Evolutionary conservation across 768 basidiomycete species (phyloP).

Genomic region (Phanerochaete sordida): DNA sequence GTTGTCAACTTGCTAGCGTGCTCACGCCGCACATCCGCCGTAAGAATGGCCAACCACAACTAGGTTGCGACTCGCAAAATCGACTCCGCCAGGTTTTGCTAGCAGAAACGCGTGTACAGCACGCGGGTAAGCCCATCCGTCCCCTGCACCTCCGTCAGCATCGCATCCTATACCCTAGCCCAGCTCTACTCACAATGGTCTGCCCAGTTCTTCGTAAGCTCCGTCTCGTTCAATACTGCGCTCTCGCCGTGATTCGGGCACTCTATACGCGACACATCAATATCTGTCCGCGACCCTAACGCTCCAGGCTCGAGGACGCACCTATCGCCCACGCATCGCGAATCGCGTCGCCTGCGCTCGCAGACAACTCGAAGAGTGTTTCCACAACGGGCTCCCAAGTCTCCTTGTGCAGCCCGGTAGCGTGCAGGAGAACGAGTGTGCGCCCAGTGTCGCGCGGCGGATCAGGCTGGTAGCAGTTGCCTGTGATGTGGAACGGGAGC

Average conservation of each 20-base stretch:
- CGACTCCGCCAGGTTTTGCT: constrained; percentile 45
- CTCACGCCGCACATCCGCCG: constrained; percentile 45
- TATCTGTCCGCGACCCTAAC: too few relatives aligned
- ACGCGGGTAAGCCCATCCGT: constrained; percentile 50
- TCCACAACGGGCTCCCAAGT: constrained; percentile 54
- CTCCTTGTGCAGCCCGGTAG: constrained; percentile 55
- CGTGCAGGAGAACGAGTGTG: constrained; percentile 51
- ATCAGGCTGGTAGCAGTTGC: constrained; percentile 45
- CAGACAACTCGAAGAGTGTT: constrained; percentile 30
- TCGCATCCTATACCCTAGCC: neutral
- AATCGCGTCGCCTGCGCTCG: neutral
- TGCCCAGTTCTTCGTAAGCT: constrained; percentile 37
- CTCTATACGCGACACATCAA: constrained; percentile 30
- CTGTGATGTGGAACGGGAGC: constrained; percentile 39
- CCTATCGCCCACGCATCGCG: neutral
- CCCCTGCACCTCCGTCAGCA: neutral
- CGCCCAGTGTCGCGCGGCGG: constrained; percentile 22
- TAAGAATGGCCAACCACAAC: constrained; percentile 55
- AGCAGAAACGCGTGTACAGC: constrained; percentile 44
- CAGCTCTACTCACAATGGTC: constrained; percentile 31
- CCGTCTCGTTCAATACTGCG: constrained; percentile 43
- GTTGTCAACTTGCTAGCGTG: neutral
- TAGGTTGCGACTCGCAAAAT: constrained; percentile 44
- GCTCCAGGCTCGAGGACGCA: constrained; percentile 18
- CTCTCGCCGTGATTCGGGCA: constrained; percentile 57